Evolutionary conservation across 768 basidiomycete genomes (phyloP).

Genomic region (Mycena vulgaris): DNA sequence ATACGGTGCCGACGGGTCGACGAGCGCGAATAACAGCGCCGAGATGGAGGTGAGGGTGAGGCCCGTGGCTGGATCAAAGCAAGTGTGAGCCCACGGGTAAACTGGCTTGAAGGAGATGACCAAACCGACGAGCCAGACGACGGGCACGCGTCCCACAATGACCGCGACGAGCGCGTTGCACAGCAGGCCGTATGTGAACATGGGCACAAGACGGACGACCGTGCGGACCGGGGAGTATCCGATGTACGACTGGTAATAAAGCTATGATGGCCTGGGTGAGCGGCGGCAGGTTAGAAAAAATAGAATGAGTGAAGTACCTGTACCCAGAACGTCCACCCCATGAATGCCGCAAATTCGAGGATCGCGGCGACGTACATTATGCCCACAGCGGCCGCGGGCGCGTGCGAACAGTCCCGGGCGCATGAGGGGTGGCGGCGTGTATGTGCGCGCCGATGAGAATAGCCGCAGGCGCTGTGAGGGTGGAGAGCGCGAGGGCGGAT

Average conservation of each 20-base stretch:
- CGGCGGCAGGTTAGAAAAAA: conserved; percentile 56
- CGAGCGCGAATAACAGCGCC: conserved; percentile 82
- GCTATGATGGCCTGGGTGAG: conserved; percentile 47
- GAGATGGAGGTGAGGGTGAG: conserved; percentile 38
- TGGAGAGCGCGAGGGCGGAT: background rate
- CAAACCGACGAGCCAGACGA: conserved; percentile 73
- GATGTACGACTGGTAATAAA: conserved; percentile 82
- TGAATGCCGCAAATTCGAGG: background rate
- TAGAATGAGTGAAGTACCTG: background rate
- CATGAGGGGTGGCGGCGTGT: conserved; percentile 74
- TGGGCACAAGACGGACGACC: conserved; percentile 79
- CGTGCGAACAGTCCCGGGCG: conserved; percentile 52
- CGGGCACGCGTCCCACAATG: conserved; percentile 67
- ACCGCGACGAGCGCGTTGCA: conserved; percentile 79
- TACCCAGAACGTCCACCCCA: background rate
- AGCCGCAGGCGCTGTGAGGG: background rate
- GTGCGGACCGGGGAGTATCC: conserved; percentile 69
- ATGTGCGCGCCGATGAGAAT: background rate
- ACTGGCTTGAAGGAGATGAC: background rate
- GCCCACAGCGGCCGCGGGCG: conserved; percentile 27
- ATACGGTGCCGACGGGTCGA: conserved; percentile 68
- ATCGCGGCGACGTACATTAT: background rate
- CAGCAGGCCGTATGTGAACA: conserved; percentile 74
- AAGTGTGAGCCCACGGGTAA: background rate
- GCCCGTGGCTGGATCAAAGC: conserved; percentile 11